Base-by-base conservation (phyloP, 768 basidiomycete species). In the Coprinopsis marcescibilis region DNA sequence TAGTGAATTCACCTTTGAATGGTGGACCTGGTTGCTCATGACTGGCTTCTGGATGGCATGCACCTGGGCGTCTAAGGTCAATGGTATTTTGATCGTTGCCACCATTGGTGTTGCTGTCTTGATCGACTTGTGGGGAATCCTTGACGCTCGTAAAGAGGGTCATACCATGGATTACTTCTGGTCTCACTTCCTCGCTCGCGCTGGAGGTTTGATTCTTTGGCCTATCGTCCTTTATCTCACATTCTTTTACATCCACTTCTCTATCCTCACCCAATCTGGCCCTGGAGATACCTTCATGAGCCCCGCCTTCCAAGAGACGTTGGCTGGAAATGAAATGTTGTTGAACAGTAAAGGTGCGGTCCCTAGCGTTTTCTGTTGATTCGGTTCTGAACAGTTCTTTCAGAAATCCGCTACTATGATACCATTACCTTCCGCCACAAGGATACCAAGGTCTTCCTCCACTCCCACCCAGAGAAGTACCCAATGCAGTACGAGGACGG, bases 281-380 rank as follows among this genome's bases (percentile, higher is more conserved):
- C 78, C 93, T 25, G 96, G 96, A 4, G 96, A 98, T 59, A 73
- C 76, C 30, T 99, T 98, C 71, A 98, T 98, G 96, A 92, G 88
- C 61, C 94, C 96, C 4, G 84, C 83, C 3, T 99, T 99, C 80
- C 96, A 99, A 66, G 93, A 98, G 68, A 96, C 93, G 14, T 72
- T 99, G 42, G 65, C 73, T 17, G 93, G 92, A 24, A 99, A 96
- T 55, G 93, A 98, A 58, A 73, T 99, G 65, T 67, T 97, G 47
- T 62, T 97, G 52, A 90, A 90, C 59, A 88, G 90, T 54, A 86
- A 94, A 70, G 95, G 95, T 93, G 55, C 47, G 73, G 54, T 6
- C 14, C n/a, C n/a, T 0, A 19, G 41, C 13, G 14, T 6, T n/a
- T 15, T 13, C 29, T 19, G 15, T 21, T 21, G 3, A 21, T 37